phyloP scores from a whole-genome alignment of 139 green algal species.

The Limnomonas spitsbergensis region DNA sequence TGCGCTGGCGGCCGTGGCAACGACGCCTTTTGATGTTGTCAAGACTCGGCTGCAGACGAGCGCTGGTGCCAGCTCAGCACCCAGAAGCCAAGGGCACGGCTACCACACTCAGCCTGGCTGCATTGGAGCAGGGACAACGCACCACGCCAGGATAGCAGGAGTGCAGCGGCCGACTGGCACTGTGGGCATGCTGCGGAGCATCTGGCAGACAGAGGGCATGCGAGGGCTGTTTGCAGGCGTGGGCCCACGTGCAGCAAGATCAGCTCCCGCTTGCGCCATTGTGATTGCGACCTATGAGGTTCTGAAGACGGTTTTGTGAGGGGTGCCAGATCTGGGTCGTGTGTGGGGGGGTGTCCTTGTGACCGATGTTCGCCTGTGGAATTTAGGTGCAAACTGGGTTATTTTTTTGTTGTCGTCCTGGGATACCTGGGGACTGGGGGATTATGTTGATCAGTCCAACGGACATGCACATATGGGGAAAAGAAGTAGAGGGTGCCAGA shows the following conservation, averaged over 20 bases:
- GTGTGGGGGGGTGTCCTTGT: too few relatives aligned
- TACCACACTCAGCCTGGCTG: neutral
- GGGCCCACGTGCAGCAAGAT: conserved; percentile 61
- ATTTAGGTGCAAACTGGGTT: too few relatives aligned
- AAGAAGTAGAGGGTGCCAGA: too few relatives aligned
- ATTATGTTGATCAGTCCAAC: too few relatives aligned
- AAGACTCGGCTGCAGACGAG: conserved; percentile 86
- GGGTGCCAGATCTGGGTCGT: neutral
- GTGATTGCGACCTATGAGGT: conserved; percentile 86
- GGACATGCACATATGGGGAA: too few relatives aligned
- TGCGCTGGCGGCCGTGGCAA: conserved; percentile 71
- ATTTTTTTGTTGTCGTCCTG: too few relatives aligned
- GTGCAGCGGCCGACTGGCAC: neutral
- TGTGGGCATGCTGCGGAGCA: conserved; percentile 39
- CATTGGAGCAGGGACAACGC: too few relatives aligned
- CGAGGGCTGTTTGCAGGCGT: conserved; percentile 74
- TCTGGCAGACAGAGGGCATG: conserved; percentile 56
- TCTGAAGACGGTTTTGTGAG: conserved; percentile 59
- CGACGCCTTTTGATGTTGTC: conserved; percentile 94
- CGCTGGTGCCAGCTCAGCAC: too few relatives aligned
- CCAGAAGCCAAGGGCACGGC: too few relatives aligned
- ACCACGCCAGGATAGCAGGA: neutral
- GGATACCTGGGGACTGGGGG: too few relatives aligned
- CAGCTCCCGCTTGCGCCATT: conserved; percentile 85
- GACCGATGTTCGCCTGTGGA: too few relatives aligned